phyloP scores from a whole-genome alignment of 306 rosid species.

The Trichosanthes truncata region DNA sequence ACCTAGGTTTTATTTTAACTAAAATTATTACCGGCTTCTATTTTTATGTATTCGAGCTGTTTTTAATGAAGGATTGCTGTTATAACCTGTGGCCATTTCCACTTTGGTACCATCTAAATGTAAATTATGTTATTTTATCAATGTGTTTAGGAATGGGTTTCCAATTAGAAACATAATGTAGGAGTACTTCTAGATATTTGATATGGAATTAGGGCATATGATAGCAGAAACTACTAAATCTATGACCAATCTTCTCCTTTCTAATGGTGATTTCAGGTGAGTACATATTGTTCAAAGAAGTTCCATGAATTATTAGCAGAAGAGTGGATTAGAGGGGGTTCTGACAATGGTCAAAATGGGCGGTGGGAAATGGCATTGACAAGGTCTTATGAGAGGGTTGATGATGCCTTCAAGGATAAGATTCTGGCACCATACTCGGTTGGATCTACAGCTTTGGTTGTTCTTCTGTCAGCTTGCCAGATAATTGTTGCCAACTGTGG shows the following conservation, averaged over 20 bases:
- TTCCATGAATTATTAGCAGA: conserved; percentile 12
- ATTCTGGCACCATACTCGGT: neutral
- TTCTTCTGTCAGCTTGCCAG: conserved; percentile 17
- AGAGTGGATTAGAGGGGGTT: neutral
- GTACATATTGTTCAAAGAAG: neutral
- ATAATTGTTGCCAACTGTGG: conserved; percentile 27
- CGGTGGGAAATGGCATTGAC: conserved; percentile 1
- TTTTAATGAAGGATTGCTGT: neutral
- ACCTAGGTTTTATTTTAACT: neutral
- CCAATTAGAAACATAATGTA: neutral
- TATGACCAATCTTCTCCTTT: neutral
- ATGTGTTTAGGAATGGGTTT: neutral
- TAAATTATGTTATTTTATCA: neutral
- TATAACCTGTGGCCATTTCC: neutral
- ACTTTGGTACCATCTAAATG: neutral
- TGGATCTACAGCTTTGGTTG: conserved; percentile 25
- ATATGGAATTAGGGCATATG: neutral
- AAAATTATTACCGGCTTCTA: neutral
- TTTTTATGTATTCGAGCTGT: neutral
- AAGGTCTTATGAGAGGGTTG: conserved; percentile 10
- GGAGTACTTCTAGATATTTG: neutral
- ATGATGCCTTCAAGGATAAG: conserved; percentile 8
- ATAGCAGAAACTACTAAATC: neutral
- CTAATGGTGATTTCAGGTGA: conserved; percentile 12
- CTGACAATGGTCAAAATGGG: neutral